Conservation (phyloP, 2,329 filamentous ascomycete species). For the Cercospora sojina region DNA sequence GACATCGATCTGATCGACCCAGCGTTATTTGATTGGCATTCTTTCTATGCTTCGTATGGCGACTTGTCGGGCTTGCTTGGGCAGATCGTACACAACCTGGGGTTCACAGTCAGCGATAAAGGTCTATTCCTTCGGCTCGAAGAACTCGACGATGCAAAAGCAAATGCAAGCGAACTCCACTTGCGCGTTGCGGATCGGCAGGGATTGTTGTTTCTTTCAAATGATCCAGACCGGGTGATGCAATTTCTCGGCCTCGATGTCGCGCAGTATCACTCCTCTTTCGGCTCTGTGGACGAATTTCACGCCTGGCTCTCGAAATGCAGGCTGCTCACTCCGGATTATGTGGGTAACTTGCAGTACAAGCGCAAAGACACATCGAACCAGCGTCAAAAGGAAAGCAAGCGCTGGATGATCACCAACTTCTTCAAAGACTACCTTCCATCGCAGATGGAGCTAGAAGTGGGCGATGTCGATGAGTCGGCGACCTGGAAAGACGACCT, state of each 20-base stretch:
- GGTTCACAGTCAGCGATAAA: slow-evolving; percentile 63
- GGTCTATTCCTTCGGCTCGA: slow-evolving; percentile 66
- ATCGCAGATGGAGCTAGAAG: slow-evolving; percentile 41
- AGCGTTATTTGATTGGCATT: slow-evolving; percentile 57
- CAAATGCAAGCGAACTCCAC: slow-evolving; percentile 44
- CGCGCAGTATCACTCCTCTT: slow-evolving; percentile 55
- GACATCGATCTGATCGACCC: slow-evolving; percentile 61
- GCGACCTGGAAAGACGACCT: not conserved
- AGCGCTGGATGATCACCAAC: slow-evolving; percentile 57
- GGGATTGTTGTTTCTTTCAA: slow-evolving; percentile 60
- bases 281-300: slow-evolving; percentile 55
- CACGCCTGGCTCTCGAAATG: slow-evolving; percentile 62
- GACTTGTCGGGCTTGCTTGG: slow-evolving; percentile 69
- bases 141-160: slow-evolving; percentile 63
- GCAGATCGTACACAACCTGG: slow-evolving; percentile 61
- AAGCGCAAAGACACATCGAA: slow-evolving; percentile 45
- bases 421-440: slow-evolving; percentile 68
- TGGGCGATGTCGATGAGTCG: not conserved
- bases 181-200: slow-evolving; percentile 39
- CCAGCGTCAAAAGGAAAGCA: slow-evolving; percentile 57
- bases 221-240: slow-evolving; percentile 57
- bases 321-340: slow-evolving; percentile 56
- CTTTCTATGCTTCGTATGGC: slow-evolving; percentile 70
- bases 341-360: slow-evolving; percentile 29
- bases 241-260: slow-evolving; percentile 62